Evolutionary conservation across 345 rosid genomes (phyloP).

Genomic region (Chamaenerion angustifolium): DNA sequence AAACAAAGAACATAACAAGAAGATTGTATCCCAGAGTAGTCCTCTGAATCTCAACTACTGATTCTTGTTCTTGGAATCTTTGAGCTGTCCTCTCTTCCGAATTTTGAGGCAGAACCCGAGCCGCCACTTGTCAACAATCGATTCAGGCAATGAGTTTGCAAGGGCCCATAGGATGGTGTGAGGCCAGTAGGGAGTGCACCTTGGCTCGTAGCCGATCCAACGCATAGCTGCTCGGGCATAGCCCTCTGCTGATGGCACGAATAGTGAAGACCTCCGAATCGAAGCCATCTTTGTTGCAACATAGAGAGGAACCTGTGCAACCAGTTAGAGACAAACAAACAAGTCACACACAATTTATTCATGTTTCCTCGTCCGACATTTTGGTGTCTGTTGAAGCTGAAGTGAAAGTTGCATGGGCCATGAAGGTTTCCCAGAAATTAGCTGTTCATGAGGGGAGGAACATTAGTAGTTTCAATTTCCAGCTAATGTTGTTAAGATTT

Average conservation of each 20-base stretch:
- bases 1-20: too few relatives aligned
- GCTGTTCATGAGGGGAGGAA: too few relatives aligned
- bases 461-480: too few relatives aligned
- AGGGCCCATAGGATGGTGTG: conserved; percentile 34
- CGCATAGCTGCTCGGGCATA: conserved; percentile 32
- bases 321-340: not conserved
- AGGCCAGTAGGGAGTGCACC: conserved; percentile 43
- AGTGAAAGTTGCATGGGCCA: too few relatives aligned
- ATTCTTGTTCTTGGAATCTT: conserved; percentile 57
- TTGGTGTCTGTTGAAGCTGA: too few relatives aligned
- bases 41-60: conserved; percentile 8
- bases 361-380: not conserved
- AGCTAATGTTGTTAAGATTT: too few relatives aligned
- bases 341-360: not conserved
- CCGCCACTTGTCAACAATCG: conserved; percentile 21
- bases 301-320: conserved; percentile 25
- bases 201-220: conserved; percentile 29
- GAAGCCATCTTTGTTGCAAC: conserved; percentile 48
- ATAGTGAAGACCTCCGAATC: conserved; percentile 29
- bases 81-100: conserved; percentile 38
- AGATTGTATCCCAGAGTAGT: not conserved
- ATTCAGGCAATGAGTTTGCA: conserved; percentile 17
- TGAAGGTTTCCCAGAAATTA: too few relatives aligned
- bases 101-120: conserved; percentile 25
- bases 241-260: conserved; percentile 28